Evolutionary conservation across 805 yeast genomes (phyloP), one percentile per base, ranked within the genome.

Genomic region (Starmerella etchellsii): DNA sequence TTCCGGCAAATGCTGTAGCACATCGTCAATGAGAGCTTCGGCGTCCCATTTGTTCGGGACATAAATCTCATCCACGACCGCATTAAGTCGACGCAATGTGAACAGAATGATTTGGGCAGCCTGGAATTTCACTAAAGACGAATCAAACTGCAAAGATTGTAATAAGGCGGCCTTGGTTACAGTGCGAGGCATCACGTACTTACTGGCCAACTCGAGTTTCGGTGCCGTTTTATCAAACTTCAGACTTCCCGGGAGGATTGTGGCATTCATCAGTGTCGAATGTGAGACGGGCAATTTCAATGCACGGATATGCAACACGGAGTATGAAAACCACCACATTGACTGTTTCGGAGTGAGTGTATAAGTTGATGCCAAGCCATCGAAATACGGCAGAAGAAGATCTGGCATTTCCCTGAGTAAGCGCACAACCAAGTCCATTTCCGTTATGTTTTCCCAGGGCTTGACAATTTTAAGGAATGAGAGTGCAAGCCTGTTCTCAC

Each of bases 321-420:
- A 71, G 59, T 73, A 79, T 7, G 91, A 81, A 35, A 84, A 66
- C 85, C 93, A 87, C 63, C 80, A 83, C 11, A 88, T 76, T 1
- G 88, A 68, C 41, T 80, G 62, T 36, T 77, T 73, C 0, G 96
- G 94, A 46, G 81, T 93, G 54, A 81, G 79, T 48, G 74, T 67
- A 24, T 49, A 50, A 13, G 53, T 40, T 7, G 44, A 46, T 3
- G 48, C 47, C 25, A 55, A 22, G 28, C 31, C 35, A 3, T 49
- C 51, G 39, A 58, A 49, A 50, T 79, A 87, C 1, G 85, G 81
- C 1, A 83, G 76, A 1, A 81, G 67, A 19, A 88, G 63, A 52
- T 85, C 95, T 2, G 82, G 81, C 31, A 73, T 65, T 27, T 63
- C 54, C 3, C 59, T 45, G 29, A 88, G 62, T 15, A 81, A 68